A percentile compares a stretch with the other conserved stretches of the same genome.
These are phyloP conservation scores for Coprinopsis cinerea DNA, from an alignment of 768 basidiomycete genomes.

Conservation along the genomic window DNA sequence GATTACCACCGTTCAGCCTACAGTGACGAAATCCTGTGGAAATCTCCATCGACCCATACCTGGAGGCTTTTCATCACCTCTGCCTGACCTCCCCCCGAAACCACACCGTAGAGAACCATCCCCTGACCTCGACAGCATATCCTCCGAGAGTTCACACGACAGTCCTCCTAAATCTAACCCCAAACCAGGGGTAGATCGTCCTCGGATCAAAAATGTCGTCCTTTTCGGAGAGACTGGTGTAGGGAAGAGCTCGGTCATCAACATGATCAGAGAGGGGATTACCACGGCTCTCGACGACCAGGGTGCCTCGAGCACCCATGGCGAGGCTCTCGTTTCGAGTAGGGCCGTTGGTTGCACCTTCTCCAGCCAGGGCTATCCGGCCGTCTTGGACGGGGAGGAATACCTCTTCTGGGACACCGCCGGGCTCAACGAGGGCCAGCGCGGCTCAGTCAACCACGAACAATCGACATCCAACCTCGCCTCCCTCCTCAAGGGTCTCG, in stretches of 20 bases:
- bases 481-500: constrained; percentile 6
- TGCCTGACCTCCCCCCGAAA: too few relatives aligned
- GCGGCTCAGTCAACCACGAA: constrained; percentile 15
- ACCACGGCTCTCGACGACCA: too few relatives aligned
- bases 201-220: constrained; percentile 20
- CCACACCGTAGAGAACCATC: too few relatives aligned
- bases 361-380: constrained; percentile 20
- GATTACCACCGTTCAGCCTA: too few relatives aligned
- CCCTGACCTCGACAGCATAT: too few relatives aligned
- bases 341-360: constrained; percentile 30
- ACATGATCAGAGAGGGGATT: constrained; percentile 22
- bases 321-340: constrained; percentile 24
- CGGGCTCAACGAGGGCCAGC: constrained; percentile 31
- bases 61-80: too few relatives aligned
- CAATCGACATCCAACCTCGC: constrained; percentile 14
- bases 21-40: too few relatives aligned
- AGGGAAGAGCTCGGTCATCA: constrained; percentile 27
- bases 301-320: constrained; percentile 4
- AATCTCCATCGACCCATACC: too few relatives aligned
- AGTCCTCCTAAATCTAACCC: too few relatives aligned
- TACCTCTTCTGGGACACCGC: constrained; percentile 33
- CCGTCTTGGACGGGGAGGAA: constrained; percentile 17
- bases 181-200: neutral
- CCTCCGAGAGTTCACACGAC: too few relatives aligned
- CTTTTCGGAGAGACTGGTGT: constrained; percentile 34